Evolutionary conservation across 139 green algal genomes (phyloP).

Genomic region (Volvox reticuliferus): DNA sequence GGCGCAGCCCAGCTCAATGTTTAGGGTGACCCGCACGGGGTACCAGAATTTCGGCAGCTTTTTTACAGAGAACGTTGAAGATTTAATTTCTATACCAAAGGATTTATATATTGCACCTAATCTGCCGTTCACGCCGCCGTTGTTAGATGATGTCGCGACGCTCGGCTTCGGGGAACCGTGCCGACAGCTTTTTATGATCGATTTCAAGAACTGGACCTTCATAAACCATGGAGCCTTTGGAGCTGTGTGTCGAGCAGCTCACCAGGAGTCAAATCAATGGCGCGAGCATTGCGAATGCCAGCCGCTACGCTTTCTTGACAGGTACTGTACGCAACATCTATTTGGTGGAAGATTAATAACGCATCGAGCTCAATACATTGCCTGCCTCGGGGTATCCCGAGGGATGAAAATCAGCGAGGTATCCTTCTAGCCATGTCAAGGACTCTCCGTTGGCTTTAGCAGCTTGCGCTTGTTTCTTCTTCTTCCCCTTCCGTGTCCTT

Average conservation of each 20-base stretch:
- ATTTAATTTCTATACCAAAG: constrained; percentile 51
- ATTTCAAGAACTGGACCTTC: constrained; percentile 70
- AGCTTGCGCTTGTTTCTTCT: too few species aligned
- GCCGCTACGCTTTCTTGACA: constrained; percentile 74
- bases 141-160: not conserved
- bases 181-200: constrained; percentile 69
- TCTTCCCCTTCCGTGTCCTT: too few species aligned
- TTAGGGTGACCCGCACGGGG: constrained; percentile 20
- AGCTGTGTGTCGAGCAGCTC: constrained; percentile 53
- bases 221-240: constrained; percentile 83
- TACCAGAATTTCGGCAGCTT: constrained; percentile 76
- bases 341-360: too few species aligned
- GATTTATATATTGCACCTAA: constrained; percentile 37
- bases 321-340: not conserved
- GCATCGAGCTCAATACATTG: too few species aligned
- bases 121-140: constrained; percentile 28
- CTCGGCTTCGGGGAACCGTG: constrained; percentile 48
- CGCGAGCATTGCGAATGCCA: constrained; percentile 73
- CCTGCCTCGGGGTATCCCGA: too few species aligned
- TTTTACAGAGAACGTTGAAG: constrained; percentile 65
- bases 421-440: too few species aligned
- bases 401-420: too few species aligned
- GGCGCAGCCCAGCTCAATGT: not conserved
- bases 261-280: constrained; percentile 66
- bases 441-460: too few species aligned